A percentile compares a stretch with the other conserved stretches of the same genome.
Conservation (phyloP, 1,284 basidiomycete species). For the Waitea zeae region DNA sequence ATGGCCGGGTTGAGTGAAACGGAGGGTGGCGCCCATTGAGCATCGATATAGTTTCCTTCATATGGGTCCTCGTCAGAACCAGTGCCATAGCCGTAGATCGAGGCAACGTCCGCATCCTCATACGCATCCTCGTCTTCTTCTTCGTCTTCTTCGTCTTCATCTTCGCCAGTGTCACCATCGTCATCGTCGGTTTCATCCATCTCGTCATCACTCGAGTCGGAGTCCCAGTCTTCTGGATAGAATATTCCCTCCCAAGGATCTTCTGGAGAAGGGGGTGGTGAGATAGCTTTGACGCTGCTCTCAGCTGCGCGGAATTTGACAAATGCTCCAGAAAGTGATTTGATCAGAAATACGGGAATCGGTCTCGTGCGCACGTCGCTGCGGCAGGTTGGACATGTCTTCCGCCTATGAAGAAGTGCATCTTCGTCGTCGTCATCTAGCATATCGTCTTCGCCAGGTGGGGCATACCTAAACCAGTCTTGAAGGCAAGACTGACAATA, state of each 20-base stretch:
- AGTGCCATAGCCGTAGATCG: conserved; percentile 18
- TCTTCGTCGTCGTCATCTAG: conserved; percentile 32
- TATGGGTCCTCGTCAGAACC: conserved; percentile 16
- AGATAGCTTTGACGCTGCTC: conserved; percentile 8
- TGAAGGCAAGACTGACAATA: conserved; percentile 51
- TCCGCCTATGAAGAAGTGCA: conserved; percentile 35
- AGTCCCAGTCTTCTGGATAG: conserved; percentile 19
- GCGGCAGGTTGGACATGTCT: conserved; percentile 58
- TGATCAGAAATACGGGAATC: conserved; percentile 49
- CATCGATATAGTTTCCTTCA: conserved; percentile 20
- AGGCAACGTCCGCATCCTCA: conserved; percentile 6
- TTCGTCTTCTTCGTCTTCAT: conserved; percentile 17
- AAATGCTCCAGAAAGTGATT: conserved; percentile 32
- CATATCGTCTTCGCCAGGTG: conserved; percentile 32
- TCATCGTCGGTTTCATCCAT: conserved; percentile 22
- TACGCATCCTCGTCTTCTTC: conserved; percentile 8
- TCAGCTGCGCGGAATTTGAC: conserved; percentile 20
- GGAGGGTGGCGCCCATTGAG: conserved; percentile 40
- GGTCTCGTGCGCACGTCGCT: conserved; percentile 36
- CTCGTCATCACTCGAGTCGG: conserved; percentile 22
- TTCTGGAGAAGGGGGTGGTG: conserved; percentile 15
- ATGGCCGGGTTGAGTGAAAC: conserved; percentile 19
- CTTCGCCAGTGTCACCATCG: conserved; percentile 14
- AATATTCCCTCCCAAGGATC: conserved; percentile 60
- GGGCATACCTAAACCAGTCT: conserved; percentile 57